Evolutionary conservation across 2,329 filamentous ascomycete species (phyloP).

Genomic region (Cytospora paraplurivora): DNA sequence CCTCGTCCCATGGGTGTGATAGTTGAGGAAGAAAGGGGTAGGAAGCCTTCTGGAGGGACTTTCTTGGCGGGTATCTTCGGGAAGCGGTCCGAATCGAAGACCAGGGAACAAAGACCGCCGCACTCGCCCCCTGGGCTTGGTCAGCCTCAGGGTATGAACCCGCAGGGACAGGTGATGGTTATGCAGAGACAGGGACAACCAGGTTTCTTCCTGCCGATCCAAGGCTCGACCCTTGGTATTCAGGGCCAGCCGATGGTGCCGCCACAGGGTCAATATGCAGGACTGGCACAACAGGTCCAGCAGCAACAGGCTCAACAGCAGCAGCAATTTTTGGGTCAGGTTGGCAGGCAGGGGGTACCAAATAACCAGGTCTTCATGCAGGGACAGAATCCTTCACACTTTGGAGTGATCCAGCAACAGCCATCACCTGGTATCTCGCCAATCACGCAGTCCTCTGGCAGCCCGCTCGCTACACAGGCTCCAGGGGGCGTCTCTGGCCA

Average conservation of each 20-base stretch:
- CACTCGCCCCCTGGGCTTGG: conserved; percentile 23
- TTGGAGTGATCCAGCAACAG: background rate
- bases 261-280: conserved; percentile 26
- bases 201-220: conserved; percentile 20
- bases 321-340: conserved; percentile 15
- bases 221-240: conserved; percentile 24
- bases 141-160: conserved; percentile 26
- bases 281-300: conserved; percentile 22
- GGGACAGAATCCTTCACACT: conserved; percentile 1
- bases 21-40: conserved; percentile 32
- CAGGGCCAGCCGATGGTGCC: conserved; percentile 26
- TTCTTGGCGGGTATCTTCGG: conserved; percentile 33
- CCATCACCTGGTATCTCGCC: conserved; percentile 27
- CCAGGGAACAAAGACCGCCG: conserved; percentile 28
- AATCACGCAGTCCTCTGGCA: conserved; percentile 25
- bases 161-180: conserved; percentile 24
- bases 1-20: conserved; percentile 7
- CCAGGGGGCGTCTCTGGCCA: conserved; percentile 3
- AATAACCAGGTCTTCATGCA: conserved; percentile 13
- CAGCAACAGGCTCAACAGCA: conserved; percentile 17
- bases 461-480: conserved; percentile 22
- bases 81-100: conserved; percentile 31
- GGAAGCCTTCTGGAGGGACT: conserved; percentile 31
- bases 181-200: conserved; percentile 23
- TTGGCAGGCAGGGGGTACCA: background rate